These are phyloP conservation scores for Cordyceps cicadae DNA, from an alignment of 2,329 filamentous ascomycete genomes.

Conservation along the genomic window DNA sequence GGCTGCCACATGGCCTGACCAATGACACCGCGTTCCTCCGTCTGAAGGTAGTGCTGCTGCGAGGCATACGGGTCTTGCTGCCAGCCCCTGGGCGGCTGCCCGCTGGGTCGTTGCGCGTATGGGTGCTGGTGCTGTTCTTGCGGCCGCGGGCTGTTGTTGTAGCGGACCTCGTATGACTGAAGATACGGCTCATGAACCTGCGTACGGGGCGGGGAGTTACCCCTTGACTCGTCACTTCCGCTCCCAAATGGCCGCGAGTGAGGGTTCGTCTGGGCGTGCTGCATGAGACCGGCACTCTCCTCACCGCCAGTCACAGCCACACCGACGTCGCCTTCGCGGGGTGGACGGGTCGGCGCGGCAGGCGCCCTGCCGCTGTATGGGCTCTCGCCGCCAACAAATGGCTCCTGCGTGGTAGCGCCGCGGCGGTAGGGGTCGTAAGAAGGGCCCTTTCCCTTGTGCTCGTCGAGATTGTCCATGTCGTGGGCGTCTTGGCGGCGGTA, in stretches of 20 bases:
- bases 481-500: constrained; percentile 34
- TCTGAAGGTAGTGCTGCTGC: constrained; percentile 3
- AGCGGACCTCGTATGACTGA: constrained; percentile 1
- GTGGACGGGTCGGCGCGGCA: constrained; percentile 21
- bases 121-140: constrained; percentile 9
- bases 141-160: background rate
- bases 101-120: constrained; percentile 1
- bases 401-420: constrained; percentile 26
- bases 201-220: background rate
- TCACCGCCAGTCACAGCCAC: constrained; percentile 19
- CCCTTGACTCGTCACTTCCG: background rate
- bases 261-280: constrained; percentile 25
- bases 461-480: constrained; percentile 31
- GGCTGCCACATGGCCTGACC: constrained; percentile 11
- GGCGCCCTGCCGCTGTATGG: constrained; percentile 27
- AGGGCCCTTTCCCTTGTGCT: constrained; percentile 17
- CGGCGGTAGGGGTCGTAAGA: constrained; percentile 19
- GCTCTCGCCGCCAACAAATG: constrained; percentile 26
- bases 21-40: constrained; percentile 11
- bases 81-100: background rate
- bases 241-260: constrained; percentile 9
- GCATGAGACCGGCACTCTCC: constrained; percentile 37
- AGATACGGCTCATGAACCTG: constrained; percentile 9
- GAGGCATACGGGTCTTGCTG: background rate
- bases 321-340: constrained; percentile 14